These are phyloP conservation scores for Grosmannia huntii DNA, from an alignment of 2,329 filamentous ascomycete genomes.

Conservation along the genomic window DNA sequence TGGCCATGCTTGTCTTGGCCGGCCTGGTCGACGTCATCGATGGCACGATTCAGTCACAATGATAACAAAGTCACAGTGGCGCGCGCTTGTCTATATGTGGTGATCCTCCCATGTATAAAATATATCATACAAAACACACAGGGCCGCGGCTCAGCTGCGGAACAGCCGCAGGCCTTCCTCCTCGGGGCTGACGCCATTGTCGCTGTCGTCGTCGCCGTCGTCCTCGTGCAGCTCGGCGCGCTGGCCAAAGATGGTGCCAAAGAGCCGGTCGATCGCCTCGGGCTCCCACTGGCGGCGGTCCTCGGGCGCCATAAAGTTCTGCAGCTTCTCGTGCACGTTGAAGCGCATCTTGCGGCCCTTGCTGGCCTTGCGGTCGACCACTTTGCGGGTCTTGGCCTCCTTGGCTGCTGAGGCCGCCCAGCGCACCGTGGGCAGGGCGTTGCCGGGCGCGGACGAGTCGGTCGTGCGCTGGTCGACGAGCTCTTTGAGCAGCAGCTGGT, in stretches of 20 bases:
- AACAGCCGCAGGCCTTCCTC: constrained; percentile 43
- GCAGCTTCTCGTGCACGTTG: constrained; percentile 90
- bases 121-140: too few relatives aligned
- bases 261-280: constrained; percentile 64
- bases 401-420: constrained; percentile 59
- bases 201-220: constrained; percentile 26
- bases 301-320: constrained; percentile 95
- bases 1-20: constrained; percentile 21
- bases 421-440: constrained; percentile 39
- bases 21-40: constrained; percentile 10
- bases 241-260: constrained; percentile 62
- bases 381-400: constrained; percentile 68
- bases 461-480: constrained; percentile 79
- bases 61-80: too few relatives aligned
- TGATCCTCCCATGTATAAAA: too few relatives aligned
- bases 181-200: constrained; percentile 31
- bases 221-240: constrained; percentile 53
- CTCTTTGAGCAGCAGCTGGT: constrained; percentile 83
- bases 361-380: constrained; percentile 85
- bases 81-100: too few relatives aligned
- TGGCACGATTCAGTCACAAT: background rate
- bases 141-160: background rate
- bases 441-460: constrained; percentile 39
- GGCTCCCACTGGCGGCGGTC: constrained; percentile 71
- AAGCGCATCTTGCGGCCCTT: constrained; percentile 92